Evolutionary conservation across 2,329 filamentous ascomycete species (phyloP), one percentile per base, ranked within the genome.

Genomic region (Chrysoporthe puriensis): DNA sequence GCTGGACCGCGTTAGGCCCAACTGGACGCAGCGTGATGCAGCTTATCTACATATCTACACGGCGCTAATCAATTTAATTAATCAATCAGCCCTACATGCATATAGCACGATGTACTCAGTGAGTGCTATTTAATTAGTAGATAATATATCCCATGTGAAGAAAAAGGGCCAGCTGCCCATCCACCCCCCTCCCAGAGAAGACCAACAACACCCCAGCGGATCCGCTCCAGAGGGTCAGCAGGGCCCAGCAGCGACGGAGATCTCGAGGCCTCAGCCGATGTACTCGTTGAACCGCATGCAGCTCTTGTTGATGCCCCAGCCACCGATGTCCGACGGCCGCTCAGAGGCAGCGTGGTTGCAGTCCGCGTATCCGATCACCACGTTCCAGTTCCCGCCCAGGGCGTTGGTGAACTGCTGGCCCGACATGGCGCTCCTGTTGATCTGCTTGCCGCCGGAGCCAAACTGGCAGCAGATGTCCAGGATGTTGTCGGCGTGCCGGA

Each of bases 401-500:
- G 57, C 57, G 43, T 59, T 18, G 57, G 57, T 59, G 57, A 59
- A 59, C 40, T 59, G 57, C 40, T 59, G 57, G 57, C 57, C 57
- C 9, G 34, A 34, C 34, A 40, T n/a, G 36, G 36, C 9, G 36
- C 34, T 59, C 16, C 11, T 59, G 34, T 40, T 59, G 57, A 42
- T 32, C 4, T n/a, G 16, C 5, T 18, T 8, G 1, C 36, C 36
- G 34, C 21, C 6, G 6, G 18, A 6, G 13, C 16, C 21, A 13
- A 42, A 40, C 14, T 43, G 43, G 34, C 57, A 59, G 34, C 57
- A 59, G 2, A 21, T 36, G 5, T 21, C 14, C 14, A 13, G 21
- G 16, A 36, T 57, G 54, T 57, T 32, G 32, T 26, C 26, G 6
- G 44, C 44, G 44, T 46, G 44, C 18, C 4, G 13, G 44, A 46